Evolutionary conservation across 106 monocot genomes (phyloP).

Genomic region (Dendrobium huoshanense): DNA sequence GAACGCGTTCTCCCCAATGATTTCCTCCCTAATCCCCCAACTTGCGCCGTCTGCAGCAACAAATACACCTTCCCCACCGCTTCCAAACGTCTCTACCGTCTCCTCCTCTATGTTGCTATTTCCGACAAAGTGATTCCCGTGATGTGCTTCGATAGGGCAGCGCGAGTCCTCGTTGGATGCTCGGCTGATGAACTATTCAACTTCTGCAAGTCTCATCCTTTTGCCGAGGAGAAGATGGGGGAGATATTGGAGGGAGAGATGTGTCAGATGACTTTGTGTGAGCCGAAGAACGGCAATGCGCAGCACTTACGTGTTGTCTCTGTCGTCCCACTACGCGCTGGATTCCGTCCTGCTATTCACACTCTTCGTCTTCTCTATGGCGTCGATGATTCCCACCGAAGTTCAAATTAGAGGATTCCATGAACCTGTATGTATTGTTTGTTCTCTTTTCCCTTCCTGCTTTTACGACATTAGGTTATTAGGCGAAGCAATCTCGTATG

Average conservation of each 20-base stretch:
- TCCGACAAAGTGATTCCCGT: constrained; percentile 44
- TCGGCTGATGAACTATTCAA: constrained; percentile 62
- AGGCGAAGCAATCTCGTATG: too few relatives aligned
- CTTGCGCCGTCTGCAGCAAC: constrained; percentile 38
- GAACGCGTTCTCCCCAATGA: constrained; percentile 38
- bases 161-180: constrained; percentile 54
- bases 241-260: constrained; percentile 68
- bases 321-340: constrained; percentile 48
- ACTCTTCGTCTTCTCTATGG: constrained; percentile 26
- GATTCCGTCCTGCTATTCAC: constrained; percentile 50
- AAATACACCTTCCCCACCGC: constrained; percentile 11
- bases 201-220: constrained; percentile 40
- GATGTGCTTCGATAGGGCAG: constrained; percentile 67
- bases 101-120: constrained; percentile 59
- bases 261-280: constrained; percentile 41
- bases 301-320: constrained; percentile 56
- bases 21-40: not conserved
- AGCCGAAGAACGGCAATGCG: constrained; percentile 45
- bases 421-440: not conserved
- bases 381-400: not conserved
- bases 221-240: constrained; percentile 31
- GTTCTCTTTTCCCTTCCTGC: not conserved
- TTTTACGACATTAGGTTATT: too few relatives aligned
- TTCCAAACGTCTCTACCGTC: constrained; percentile 38
- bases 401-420: constrained; percentile 3